These are phyloP conservation scores for Pluteus cervinus DNA, from an alignment of 768 basidiomycete genomes.

Conservation along the genomic window DNA sequence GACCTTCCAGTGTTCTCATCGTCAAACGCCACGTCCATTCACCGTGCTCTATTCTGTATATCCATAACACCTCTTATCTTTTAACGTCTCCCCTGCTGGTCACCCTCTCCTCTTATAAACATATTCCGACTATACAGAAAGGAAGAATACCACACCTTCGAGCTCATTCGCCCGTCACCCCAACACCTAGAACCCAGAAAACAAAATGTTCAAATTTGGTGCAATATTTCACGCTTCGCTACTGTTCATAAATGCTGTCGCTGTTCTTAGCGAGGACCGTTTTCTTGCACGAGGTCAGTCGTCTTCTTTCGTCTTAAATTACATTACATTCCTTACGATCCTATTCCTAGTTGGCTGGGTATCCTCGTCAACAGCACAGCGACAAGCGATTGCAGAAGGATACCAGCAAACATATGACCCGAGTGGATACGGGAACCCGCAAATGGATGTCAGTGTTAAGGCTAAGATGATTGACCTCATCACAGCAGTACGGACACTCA, in stretches of 20 bases:
- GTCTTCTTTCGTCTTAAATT: conserved; percentile 3
- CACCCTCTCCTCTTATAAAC: too few species aligned
- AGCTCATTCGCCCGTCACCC: too few species aligned
- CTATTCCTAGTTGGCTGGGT: conserved; percentile 94
- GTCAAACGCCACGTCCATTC: too few species aligned
- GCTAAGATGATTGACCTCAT: conserved; percentile 87
- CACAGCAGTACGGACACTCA: conserved; percentile 89
- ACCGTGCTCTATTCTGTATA: too few species aligned
- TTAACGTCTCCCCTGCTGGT: too few species aligned
- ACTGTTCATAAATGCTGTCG: conserved; percentile 90
- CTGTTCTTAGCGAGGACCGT: conserved; percentile 92
- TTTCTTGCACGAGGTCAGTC: conserved; percentile 87
- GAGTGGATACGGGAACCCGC: conserved; percentile 45
- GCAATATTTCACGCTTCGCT: conserved; percentile 80
- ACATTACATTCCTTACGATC: conserved; percentile 10
- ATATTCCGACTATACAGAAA: too few species aligned
- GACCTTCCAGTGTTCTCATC: too few species aligned
- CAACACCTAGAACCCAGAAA: too few species aligned
- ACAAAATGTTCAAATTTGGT: conserved; percentile 63
- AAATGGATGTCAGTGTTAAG: conserved; percentile 71
- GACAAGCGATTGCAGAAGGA: conserved; percentile 43
- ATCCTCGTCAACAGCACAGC: conserved; percentile 59
- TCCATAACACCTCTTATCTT: too few species aligned
- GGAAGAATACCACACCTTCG: too few species aligned
- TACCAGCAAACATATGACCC: conserved; percentile 70